These are phyloP conservation scores for Umbelopsis sp. DNA, from an alignment of 192 early-diverging fungal genomes.

Conservation along the genomic window DNA sequence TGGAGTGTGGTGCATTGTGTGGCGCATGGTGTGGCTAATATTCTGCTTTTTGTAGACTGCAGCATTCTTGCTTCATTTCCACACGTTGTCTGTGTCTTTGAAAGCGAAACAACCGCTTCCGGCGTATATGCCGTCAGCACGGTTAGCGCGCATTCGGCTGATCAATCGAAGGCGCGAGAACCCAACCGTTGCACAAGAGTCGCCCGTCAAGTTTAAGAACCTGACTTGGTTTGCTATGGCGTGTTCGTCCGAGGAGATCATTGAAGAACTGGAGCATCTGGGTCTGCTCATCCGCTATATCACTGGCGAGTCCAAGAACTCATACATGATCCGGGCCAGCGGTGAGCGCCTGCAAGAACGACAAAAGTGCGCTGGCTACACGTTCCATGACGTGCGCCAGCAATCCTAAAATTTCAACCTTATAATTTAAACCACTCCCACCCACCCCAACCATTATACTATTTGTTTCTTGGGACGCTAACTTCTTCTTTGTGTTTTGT, in stretches of 20 bases:
- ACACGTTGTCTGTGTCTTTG: conserved; percentile 71
- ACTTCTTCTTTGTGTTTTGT: too few relatives aligned
- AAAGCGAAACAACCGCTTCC: conserved; percentile 76
- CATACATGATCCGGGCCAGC: conserved; percentile 3
- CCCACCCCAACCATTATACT: neutral
- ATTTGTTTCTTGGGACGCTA: neutral
- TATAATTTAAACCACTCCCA: too few relatives aligned
- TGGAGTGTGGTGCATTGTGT: too few relatives aligned
- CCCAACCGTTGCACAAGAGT: neutral
- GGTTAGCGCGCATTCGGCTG: conserved; percentile 44
- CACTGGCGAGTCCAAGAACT: conserved; percentile 33
- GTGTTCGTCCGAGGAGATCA: conserved; percentile 41
- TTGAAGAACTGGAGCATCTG: conserved; percentile 44
- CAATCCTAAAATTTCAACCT: too few relatives aligned
- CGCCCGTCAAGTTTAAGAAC: conserved; percentile 33
- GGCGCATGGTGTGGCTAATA: neutral
- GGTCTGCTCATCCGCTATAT: conserved; percentile 34
- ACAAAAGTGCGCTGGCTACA: neutral
- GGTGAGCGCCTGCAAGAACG: neutral
- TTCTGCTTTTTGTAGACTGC: conserved; percentile 43
- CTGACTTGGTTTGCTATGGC: conserved; percentile 45
- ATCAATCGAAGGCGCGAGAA: conserved; percentile 27
- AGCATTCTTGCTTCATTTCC: conserved; percentile 68
- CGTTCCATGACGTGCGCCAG: neutral
- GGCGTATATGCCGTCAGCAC: conserved; percentile 63